Base-by-base conservation (phyloP, 2,329 filamentous ascomycete species). In the Scorias spongiosa region DNA sequence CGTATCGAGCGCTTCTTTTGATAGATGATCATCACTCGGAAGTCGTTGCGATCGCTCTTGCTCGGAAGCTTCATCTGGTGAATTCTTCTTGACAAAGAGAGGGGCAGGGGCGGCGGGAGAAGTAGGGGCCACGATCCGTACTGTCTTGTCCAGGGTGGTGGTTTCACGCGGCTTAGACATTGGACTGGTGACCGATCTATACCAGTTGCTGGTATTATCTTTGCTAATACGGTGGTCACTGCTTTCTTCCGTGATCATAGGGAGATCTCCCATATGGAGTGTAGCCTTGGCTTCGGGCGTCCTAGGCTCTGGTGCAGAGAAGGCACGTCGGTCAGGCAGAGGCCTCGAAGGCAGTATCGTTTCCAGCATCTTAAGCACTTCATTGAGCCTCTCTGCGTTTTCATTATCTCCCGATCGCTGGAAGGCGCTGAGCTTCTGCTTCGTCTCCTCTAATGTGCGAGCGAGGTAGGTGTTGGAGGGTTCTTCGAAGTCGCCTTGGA, bases 391-490 rank as follows among this genome's bases (percentile, higher is more conserved):
- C 4, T 65, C 63, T 48, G 70, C 60, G 61, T 64, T 57, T 53
- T 67, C 51, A 53, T 64, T 52, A 54, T 67, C 53, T 54, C 67
- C 68, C 18, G 62, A 66, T 17, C 67, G 66, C 42, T 71, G 67
- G 43, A 59, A 59, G 2, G 70, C 67, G 29, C 74, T 68, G 28
- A 80, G 66, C 48, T 72, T 72, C 30, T 70, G 68, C 15, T 76
- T 70, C 9, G 73, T 76, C 54, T 79, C 75, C 7, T 68, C 67
- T 29, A 80, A 59, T 44, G 76, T 75, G 42, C 67, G 67, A 34
- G 71, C 65, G 36, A 74, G 62, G 49, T 70, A 74, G 2, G 70
- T 67, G 28, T 68, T 70, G 4, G 69, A 67, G 3, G 71, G 69
- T 43, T 73, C 58, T 28, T 57, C 55, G 2, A 66, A 67, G 26